Evolutionary conservation across 2,329 filamentous ascomycete genomes (phyloP).

Genomic region (Cercospora janseana): DNA sequence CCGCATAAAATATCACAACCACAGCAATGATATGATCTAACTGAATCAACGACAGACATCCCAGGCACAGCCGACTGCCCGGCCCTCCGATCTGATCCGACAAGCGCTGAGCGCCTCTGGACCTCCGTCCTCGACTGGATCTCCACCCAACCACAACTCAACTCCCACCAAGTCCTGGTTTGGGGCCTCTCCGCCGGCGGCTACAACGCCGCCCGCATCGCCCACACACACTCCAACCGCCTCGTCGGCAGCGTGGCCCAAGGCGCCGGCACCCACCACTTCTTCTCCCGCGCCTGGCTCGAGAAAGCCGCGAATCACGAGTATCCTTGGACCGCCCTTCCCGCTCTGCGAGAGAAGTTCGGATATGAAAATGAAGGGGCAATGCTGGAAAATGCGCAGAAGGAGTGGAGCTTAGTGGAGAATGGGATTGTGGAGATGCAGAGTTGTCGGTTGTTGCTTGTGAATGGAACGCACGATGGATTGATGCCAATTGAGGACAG

Average conservation of each 20-base stretch:
- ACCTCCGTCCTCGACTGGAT: slow-evolving; percentile 63
- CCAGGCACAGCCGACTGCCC: slow-evolving; percentile 66
- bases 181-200: slow-evolving; percentile 67
- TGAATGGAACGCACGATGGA: slow-evolving; percentile 62
- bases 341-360: slow-evolving; percentile 59
- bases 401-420: slow-evolving; percentile 63
- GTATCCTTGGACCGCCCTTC: slow-evolving; percentile 45
- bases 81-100: slow-evolving; percentile 60
- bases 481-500: slow-evolving; percentile 68
- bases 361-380: slow-evolving; percentile 58
- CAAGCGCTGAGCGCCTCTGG: slow-evolving; percentile 61
- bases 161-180: slow-evolving; percentile 57
- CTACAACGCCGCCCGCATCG: slow-evolving; percentile 64
- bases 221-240: slow-evolving; percentile 60
- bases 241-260: slow-evolving; percentile 61
- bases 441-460: slow-evolving; percentile 57
- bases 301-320: slow-evolving; percentile 63
- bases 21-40: slow-evolving; percentile 41
- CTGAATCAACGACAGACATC: slow-evolving; percentile 27
- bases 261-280: slow-evolving; percentile 62
- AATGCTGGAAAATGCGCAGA: slow-evolving; percentile 55
- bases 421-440: slow-evolving; percentile 57
- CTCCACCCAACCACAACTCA: slow-evolving; percentile 50
- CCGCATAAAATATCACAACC: not conserved
- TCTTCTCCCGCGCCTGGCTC: slow-evolving; percentile 60